Base-by-base conservation (phyloP, 176 grass and related monocot species). In the Carex parvula region DNA sequence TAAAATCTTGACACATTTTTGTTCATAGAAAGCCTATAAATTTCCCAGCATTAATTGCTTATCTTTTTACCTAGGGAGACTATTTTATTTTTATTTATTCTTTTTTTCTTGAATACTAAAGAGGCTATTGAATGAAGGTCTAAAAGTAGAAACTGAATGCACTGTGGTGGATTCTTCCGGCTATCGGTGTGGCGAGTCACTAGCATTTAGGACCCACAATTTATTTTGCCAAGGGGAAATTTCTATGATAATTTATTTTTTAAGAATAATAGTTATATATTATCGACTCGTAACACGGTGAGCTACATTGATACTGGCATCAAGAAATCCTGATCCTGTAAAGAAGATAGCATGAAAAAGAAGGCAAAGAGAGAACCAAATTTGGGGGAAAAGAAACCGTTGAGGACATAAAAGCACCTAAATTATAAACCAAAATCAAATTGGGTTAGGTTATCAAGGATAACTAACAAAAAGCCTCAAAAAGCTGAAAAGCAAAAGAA, bases 401-500 rank as follows among this genome's bases (percentile, higher is more conserved):
- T 13, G 70, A 16, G 44, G 5, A 55, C 21, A 54, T 76, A 76
- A 76, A 54, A 55, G 48, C 48, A 52, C 3, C 41, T 52, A 71
- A 46, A 21, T 44, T 44, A 39, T 39, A 39, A 44, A 44, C 42
- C 37, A 5, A 26, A 74, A 74, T 24, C n/a, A 62, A 62, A 62
- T 52, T 53, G 13, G 22, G 44, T 76, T 76, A 76, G 13, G 44
- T 14, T 54, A 30, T 54, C 48, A 13, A 54, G 48, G 21, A 44
- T 82, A 66, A 52, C 80, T 82, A 73, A 73, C 44, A 80, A 80
- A 22, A 60, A 60, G 53, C 54, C 32, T 60, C 39, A 66, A 66
- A 82, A 82, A 67, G 80, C 60, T 14, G 18, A 64, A 82, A 82
- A 82, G 80, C 56, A 82, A 82, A 67, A 82, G 80, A 82, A 82